Evolutionary conservation across 2,329 filamentous ascomycete species (phyloP), one percentile per base, ranked within the genome.

Genomic region (Cladosporium sp.): DNA sequence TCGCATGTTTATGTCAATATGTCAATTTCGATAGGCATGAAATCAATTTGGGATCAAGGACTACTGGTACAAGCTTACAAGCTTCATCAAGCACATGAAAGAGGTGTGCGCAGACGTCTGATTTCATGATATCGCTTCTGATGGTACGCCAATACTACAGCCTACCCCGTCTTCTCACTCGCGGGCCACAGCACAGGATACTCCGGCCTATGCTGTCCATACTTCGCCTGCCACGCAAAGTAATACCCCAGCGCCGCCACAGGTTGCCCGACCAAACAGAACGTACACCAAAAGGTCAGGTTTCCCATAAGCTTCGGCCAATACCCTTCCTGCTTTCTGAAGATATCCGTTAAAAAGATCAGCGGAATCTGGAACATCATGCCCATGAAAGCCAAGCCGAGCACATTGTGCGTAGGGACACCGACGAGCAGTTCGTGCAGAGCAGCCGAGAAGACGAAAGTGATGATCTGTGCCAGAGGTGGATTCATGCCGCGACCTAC

Each of bases 191-290:
- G 17, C 1, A 44, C 48, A 19, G 57, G 57, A 57, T 59, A 59
- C 44, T 59, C 44, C 2, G 57, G 57, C 52, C 53, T 35, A 37
- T 45, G 24, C 19, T 44, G 35, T 12, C 94, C 94, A 71, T 96
- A 97, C 77, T 97, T 97, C 56, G 91, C 91, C 75, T 97, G 93
- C 93, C 94, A 99, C 1, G 92, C 92, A 71, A 97, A 97, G 73
- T 97, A 99, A 73, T 99, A 99, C 71, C 96, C 80, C 60, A 99
- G 77, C 0, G 91, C 92, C 1, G 91, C 94, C 65, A 97, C 83
- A 0, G 94, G 94, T 77, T 99, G 94, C 3, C 94, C 94, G 12
- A 99, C 88, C 2, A 97, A 84, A 63, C 93, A 97, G 70, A 99
- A 99, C 12, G 89, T 93, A 19, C 97, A 80, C 94, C 94, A 97